Evolutionary conservation across 805 yeast genomes (phyloP), one percentile per base, ranked within the genome.

Genomic region (baker's yeast (Saccharomyces cerevisiae)): DNA sequence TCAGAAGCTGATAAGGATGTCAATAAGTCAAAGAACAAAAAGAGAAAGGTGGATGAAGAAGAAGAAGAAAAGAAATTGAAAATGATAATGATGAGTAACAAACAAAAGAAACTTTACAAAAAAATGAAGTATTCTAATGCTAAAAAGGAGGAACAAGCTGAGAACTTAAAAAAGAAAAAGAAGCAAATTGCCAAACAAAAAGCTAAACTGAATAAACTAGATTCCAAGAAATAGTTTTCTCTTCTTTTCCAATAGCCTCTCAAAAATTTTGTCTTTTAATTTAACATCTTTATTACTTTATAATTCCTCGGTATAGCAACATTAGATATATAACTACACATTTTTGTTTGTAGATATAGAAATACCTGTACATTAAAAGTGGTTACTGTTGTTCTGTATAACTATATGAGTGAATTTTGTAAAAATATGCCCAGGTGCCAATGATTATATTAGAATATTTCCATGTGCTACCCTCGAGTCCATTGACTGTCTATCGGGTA

Each of bases 51-150:
- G 50, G 70, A 78, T 55, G 79, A 78, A 59, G 80, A 76, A 57
- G 81, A 80, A 49, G 86, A 82, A 75, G 97, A 90, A 70, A 88
- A 89, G 75, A 94, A 91, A 61, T 81, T 92, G 76, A 88, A 88
- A 77, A 84, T 83, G 84, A 89, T 90, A 67, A 92, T 94, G 99
- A 92, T 94, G 99, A 81, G 92, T 63, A 90, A 90, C 76, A 94
- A 92, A 73, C 96, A 92, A 76, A 87, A 90, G 78, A 89, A 88
- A 72, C 77, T 91, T 61, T 94, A 94, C 79, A 87, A 87, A 77
- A 87, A 87, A 84, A 89, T 92, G 96, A 94, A 89, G 75, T 84
- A 89, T 70, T 92, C 96, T 55, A 82, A 87, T 63, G 84, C 85
- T 56, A 83, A 88, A 80, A 87, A 88, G 75, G 89, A 87, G 66